phyloP scores from a whole-genome alignment of 2,329 filamentous ascomycete genomes.

The Talaromyces sp. region DNA sequence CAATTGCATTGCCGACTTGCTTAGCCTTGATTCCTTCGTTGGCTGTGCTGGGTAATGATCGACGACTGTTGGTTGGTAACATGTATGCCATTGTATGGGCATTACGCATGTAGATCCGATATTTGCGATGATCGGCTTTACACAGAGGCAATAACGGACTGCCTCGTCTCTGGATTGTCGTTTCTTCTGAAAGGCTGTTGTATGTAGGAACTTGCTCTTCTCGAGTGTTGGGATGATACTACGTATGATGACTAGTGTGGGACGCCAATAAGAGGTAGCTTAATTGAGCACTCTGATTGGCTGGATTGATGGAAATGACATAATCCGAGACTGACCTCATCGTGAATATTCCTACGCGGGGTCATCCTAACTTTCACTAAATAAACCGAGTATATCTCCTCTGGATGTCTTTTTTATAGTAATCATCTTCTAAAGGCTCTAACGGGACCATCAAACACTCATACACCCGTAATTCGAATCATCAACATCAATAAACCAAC shows the following conservation, averaged over 20 bases:
- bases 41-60: neutral
- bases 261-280: neutral
- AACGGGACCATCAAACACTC: neutral
- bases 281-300: slow-evolving; percentile 1
- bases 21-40: neutral
- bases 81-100: neutral
- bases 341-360: neutral
- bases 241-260: too few species aligned
- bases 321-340: slow-evolving; percentile 4
- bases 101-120: neutral
- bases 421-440: neutral
- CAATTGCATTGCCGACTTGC: neutral
- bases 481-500: neutral
- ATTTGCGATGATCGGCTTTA: neutral
- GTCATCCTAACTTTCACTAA: neutral
- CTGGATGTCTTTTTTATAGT: neutral
- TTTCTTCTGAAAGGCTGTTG: neutral
- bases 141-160: neutral
- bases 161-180: neutral
- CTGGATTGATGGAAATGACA: neutral
- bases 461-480: neutral
- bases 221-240: neutral
- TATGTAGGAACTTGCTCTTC: neutral
- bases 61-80: neutral
- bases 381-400: neutral